Evolutionary conservation across 2,329 filamentous ascomycete genomes (phyloP), one percentile per base, ranked within the genome.

Genomic region (Lojkania enalia): DNA sequence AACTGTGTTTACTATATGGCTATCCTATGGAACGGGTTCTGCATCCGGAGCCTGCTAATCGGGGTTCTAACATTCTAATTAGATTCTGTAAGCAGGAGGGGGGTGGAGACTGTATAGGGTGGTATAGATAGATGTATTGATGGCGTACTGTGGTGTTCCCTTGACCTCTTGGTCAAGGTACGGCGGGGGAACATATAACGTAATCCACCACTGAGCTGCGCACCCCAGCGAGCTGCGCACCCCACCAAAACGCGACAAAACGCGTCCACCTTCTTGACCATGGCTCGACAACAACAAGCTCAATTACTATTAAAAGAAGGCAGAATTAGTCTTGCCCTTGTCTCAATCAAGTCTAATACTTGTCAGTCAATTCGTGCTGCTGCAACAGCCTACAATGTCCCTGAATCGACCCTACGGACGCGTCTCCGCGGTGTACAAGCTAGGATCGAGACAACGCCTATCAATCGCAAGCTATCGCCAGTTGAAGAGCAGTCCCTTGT

Each of bases 261-360:
- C n/a, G n/a, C n/a, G n/a, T n/a, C n/a, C n/a, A n/a, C n/a, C n/a
- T n/a, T n/a, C n/a, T n/a, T n/a, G n/a, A n/a, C n/a, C n/a, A n/a
- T n/a, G n/a, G n/a, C n/a, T n/a, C n/a, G n/a, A n/a, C n/a, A n/a
- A 36, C 33, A 13, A 36, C 33, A 36, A 15, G 33, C 33, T 36
- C 33, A 36, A 36, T 36, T 36, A 36, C 5, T 36, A 36, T 36
- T 13, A 36, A 36, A 36, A 36, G 33, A 36, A 20, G 33, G 33
- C 33, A 36, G 33, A 36, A 36, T 36, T 36, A 36, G 33, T 20
- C 33, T 36, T 36, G 33, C 33, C 20, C 33, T 36, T 36, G 5
- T 7, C 33, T 36, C 33, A 16, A 16, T 36, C 18, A 36, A 36
- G 33, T 36, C 33, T 36, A 36, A 36, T 36, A n/a, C 33, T 36